These are phyloP conservation scores for Aschersonia sp. DNA, from an alignment of 2,329 filamentous ascomycete genomes.

Conservation along the genomic window DNA sequence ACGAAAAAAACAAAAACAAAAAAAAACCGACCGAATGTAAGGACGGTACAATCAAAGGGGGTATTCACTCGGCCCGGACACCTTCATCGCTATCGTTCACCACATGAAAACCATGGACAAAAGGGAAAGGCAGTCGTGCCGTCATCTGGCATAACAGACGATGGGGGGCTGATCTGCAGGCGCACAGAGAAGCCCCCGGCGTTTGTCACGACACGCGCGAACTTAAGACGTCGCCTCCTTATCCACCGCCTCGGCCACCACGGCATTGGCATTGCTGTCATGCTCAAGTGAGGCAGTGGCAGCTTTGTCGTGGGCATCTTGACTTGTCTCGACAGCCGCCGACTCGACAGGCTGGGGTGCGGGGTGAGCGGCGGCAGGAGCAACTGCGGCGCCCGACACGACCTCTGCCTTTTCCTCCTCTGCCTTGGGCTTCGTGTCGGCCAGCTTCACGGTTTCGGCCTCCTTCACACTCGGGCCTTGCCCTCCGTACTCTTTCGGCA, in stretches of 20 bases:
- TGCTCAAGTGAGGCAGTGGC: neutral
- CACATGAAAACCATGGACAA: no score
- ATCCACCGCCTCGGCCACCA: conserved; percentile 3
- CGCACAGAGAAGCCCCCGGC: no score
- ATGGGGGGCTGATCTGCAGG: no score
- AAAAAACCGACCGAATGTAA: no score
- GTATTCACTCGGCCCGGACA: conserved; percentile 3
- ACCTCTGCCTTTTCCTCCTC: conserved; percentile 3
- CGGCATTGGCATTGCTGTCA: neutral
- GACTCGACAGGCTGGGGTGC: neutral
- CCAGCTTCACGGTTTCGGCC: conserved; percentile 16
- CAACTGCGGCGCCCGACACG: neutral
- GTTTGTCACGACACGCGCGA: no score
- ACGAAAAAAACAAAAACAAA: no score
- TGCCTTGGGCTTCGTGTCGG: conserved; percentile 5
- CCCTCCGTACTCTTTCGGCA: conserved; percentile 72
- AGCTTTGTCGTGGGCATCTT: neutral
- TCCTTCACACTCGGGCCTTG: conserved; percentile 35
- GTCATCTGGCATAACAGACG: no score
- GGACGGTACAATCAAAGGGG: neutral
- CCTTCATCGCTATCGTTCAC: neutral
- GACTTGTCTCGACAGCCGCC: conserved; percentile 1
- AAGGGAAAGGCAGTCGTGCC: no score
- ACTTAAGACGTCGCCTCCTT: conserved; percentile 2
- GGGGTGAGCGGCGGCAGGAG: conserved; percentile 3